Percentiles rank a stretch among this genome's conserved stretches.
Conservation (phyloP, 164 flowering plant genomes). For the Vitis rupestris region DNA sequence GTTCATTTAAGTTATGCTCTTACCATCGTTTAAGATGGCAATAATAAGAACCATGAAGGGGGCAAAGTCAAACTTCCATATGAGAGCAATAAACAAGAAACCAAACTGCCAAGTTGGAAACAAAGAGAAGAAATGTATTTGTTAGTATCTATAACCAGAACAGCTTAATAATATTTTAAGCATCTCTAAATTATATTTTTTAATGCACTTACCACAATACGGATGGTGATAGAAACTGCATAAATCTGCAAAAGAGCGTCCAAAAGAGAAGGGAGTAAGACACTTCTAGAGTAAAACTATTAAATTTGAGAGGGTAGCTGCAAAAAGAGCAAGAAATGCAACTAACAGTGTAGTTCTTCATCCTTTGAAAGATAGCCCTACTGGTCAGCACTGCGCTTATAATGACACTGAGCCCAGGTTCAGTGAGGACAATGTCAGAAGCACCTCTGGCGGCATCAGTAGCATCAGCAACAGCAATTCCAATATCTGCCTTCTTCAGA, state of each 20-base stretch:
- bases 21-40: conserved; percentile 54
- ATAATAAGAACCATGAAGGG: conserved; percentile 59
- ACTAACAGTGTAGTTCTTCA: conserved; percentile 57
- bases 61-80: conserved; percentile 52
- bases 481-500: conserved; percentile 51
- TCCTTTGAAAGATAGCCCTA: conserved; percentile 55
- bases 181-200: neutral
- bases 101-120: conserved; percentile 31
- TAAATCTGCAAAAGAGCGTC: conserved; percentile 34
- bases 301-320: neutral
- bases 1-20: conserved; percentile 7
- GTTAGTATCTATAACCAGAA: neutral
- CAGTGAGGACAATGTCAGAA: conserved; percentile 52
- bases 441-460: conserved; percentile 60
- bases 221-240: conserved; percentile 54
- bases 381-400: conserved; percentile 60
- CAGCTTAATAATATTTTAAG: no score
- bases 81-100: conserved; percentile 52
- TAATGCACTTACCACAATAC: conserved; percentile 44
- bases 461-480: conserved; percentile 56
- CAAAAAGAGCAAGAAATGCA: neutral
- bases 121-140: neutral
- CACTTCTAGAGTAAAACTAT: neutral
- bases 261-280: neutral
- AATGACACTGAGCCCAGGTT: conserved; percentile 52